Evolutionary conservation across 2,329 filamentous ascomycete species (phyloP).

Genomic region (Hypoxylon sp.): DNA sequence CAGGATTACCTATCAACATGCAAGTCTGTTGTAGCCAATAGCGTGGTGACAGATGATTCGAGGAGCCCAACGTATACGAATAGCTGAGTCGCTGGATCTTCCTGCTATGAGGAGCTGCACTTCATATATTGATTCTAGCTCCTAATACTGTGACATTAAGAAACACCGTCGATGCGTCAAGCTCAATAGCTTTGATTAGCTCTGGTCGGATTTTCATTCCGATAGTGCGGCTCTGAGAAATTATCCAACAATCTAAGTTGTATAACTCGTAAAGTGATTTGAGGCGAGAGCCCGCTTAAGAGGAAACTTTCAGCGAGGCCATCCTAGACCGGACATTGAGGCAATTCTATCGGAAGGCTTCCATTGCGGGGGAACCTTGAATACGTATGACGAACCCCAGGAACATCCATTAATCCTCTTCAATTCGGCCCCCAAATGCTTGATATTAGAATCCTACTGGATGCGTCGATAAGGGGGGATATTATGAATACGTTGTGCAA

Average conservation of each 20-base stretch:
- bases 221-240: slow-evolving; percentile 22
- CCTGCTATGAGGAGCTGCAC: slow-evolving; percentile 34
- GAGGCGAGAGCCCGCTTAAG: slow-evolving; percentile 26
- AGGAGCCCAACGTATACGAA: slow-evolving; percentile 38
- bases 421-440: slow-evolving; percentile 32
- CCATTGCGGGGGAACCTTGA: slow-evolving; percentile 38
- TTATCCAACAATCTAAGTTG: slow-evolving; percentile 22
- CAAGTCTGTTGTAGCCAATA: slow-evolving; percentile 36
- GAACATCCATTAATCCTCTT: slow-evolving; percentile 40
- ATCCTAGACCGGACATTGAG: slow-evolving; percentile 38
- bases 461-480: slow-evolving; percentile 28
- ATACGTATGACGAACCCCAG: slow-evolving; percentile 35
- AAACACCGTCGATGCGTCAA: slow-evolving; percentile 12
- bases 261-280: slow-evolving; percentile 22
- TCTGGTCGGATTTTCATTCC: slow-evolving; percentile 24
- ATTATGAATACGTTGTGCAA: slow-evolving; percentile 31
- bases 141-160: slow-evolving; percentile 32
- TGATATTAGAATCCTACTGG: slow-evolving; percentile 38
- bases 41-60: slow-evolving; percentile 41
- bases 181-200: slow-evolving; percentile 22
- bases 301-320: slow-evolving; percentile 42
- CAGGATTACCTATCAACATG: slow-evolving; percentile 41
- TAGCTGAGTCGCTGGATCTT: slow-evolving; percentile 32
- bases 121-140: slow-evolving; percentile 33
- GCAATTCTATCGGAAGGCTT: slow-evolving; percentile 39